phyloP scores from a whole-genome alignment of 305 asterid genomes.

The Rubia balearica region DNA sequence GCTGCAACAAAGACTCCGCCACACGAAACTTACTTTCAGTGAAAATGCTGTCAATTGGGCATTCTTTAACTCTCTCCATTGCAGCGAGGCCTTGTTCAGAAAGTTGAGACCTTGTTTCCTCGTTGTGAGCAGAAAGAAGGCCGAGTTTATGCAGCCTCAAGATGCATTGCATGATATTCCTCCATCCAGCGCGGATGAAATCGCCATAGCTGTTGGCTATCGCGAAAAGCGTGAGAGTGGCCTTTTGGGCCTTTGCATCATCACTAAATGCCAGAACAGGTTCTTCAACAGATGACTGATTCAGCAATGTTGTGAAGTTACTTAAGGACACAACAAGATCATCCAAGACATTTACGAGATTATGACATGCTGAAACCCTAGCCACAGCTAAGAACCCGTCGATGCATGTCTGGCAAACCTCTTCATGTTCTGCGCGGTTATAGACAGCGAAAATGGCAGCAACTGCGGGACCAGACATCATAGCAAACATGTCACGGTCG shows the following conservation, averaged over 20 bases:
- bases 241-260: conserved; percentile 90
- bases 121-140: conserved; percentile 90
- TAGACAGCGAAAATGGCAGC: conserved; percentile 94
- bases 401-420: conserved; percentile 86
- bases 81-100: conserved; percentile 33
- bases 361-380: conserved; percentile 88
- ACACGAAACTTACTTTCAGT: conserved; percentile 84
- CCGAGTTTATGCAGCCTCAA: conserved; percentile 85
- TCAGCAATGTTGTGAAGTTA: conserved; percentile 80
- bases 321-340: conserved; percentile 93
- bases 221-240: conserved; percentile 81
- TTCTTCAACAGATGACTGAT: conserved; percentile 77
- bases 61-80: conserved; percentile 81
- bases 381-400: conserved; percentile 97
- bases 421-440: conserved; percentile 87
- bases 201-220: conserved; percentile 83
- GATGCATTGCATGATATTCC: conserved; percentile 85
- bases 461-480: conserved; percentile 94
- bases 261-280: conserved; percentile 93
- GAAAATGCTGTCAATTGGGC: conserved; percentile 84
- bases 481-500: conserved; percentile 96
- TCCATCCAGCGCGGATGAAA: conserved; percentile 89
- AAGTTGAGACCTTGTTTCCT: conserved; percentile 88
- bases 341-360: conserved; percentile 86
- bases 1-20: conserved; percentile 85